These are phyloP conservation scores for Aspergillus ustus DNA, from an alignment of 2,329 filamentous ascomycete species.

Conservation along the genomic window DNA sequence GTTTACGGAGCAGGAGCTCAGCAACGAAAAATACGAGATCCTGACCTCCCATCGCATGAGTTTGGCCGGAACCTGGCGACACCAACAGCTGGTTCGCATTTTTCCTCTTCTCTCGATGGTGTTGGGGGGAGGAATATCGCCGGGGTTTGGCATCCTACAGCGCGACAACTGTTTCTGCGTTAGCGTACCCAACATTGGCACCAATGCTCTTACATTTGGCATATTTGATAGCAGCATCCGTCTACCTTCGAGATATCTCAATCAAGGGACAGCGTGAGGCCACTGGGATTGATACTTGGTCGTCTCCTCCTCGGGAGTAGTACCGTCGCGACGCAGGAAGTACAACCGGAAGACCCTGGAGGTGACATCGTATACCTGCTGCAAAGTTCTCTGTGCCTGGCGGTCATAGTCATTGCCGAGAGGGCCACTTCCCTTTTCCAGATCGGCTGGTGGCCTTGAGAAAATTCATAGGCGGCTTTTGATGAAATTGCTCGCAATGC, in stretches of 20 bases:
- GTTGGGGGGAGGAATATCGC: too few relatives aligned
- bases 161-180: background rate
- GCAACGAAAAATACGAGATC: too few relatives aligned
- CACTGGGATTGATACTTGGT: background rate
- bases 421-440: background rate
- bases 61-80: too few relatives aligned
- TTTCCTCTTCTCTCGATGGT: too few relatives aligned
- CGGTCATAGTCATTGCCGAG: background rate
- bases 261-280: background rate
- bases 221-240: background rate
- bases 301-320: background rate
- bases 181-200: background rate
- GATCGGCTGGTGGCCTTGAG: background rate
- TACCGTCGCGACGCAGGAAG: background rate
- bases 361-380: background rate
- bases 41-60: too few relatives aligned
- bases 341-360: background rate
- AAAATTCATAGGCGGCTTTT: background rate
- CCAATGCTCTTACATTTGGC: background rate
- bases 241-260: too few relatives aligned
- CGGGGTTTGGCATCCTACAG: background rate
- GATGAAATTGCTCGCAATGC: background rate
- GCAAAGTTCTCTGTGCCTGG: background rate
- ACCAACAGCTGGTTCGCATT: too few relatives aligned
- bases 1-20: too few relatives aligned